These are phyloP conservation scores for Podila minutissima DNA, from an alignment of 192 early-diverging fungal genomes.

Conservation along the genomic window DNA sequence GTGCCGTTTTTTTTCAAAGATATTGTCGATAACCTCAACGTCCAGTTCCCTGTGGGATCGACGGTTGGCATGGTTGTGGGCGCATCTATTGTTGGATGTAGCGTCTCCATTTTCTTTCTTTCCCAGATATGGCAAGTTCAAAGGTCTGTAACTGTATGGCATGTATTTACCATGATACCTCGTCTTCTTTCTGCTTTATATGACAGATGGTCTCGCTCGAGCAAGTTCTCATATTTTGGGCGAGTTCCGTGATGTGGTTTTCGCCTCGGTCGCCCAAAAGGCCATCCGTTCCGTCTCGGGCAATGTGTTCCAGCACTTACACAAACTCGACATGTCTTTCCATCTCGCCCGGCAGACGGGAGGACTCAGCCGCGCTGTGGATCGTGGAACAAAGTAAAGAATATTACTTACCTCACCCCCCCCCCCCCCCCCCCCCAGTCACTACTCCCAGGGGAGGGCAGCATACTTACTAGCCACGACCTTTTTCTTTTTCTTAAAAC, in stretches of 20 bases:
- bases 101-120: not conserved
- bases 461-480: conserved; percentile 91
- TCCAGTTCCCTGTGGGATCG: conserved; percentile 63
- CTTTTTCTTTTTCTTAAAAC: conserved; percentile 86
- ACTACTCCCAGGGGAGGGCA: conserved; percentile 50
- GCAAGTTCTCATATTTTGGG: conserved; percentile 77
- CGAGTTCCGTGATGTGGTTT: conserved; percentile 89
- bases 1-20: conserved; percentile 94
- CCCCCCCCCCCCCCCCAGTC: not conserved
- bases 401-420: not conserved
- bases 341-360: conserved; percentile 92
- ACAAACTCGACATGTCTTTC: conserved; percentile 82
- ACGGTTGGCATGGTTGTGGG: conserved; percentile 80
- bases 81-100: conserved; percentile 85
- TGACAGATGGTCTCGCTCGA: conserved; percentile 78
- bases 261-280: conserved; percentile 84
- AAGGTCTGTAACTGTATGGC: no score
- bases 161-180: conserved; percentile 63
- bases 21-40: conserved; percentile 82
- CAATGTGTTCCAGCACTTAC: conserved; percentile 85
- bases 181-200: conserved; percentile 74
- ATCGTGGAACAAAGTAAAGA: conserved; percentile 73
- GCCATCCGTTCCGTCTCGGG: conserved; percentile 83
- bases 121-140: not conserved
- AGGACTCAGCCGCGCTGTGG: conserved; percentile 89